Conservation (phyloP, 192 early-diverging fungal genomes). For the Phlyctochytrium bullatum region DNA sequence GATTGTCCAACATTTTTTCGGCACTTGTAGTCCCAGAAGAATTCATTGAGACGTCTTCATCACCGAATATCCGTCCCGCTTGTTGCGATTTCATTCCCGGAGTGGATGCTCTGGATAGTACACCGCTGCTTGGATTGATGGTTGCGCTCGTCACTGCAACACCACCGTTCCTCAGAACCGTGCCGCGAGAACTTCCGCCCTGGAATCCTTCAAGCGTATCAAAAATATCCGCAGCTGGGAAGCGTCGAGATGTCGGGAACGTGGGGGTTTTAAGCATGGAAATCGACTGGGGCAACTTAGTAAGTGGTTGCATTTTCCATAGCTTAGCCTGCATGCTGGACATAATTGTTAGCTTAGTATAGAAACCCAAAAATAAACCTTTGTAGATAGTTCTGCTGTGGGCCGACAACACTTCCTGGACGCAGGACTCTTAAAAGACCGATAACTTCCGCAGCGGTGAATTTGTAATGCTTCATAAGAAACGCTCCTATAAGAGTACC, state of each 20-base stretch:
- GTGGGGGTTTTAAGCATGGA: slow-evolving; percentile 39
- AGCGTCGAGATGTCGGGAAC: slow-evolving; percentile 25
- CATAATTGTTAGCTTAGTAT: not conserved
- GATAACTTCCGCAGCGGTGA: slow-evolving; percentile 67
- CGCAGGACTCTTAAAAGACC: slow-evolving; percentile 61
- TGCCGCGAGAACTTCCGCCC: not conserved
- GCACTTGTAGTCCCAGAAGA: not conserved
- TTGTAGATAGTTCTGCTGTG: slow-evolving; percentile 71
- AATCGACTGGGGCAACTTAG: slow-evolving; percentile 33
- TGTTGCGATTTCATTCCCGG: not conserved
- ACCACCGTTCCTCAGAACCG: too few relatives aligned
- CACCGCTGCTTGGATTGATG: too few relatives aligned
- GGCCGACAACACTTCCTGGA: slow-evolving; percentile 70
- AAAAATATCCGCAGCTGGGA: slow-evolving; percentile 1
- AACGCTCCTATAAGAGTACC: slow-evolving; percentile 58
- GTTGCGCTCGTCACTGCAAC: too few relatives aligned
- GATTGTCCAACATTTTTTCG: not conserved
- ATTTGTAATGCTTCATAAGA: slow-evolving; percentile 68
- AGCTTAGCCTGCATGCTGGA: slow-evolving; percentile 49
- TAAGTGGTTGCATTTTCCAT: slow-evolving; percentile 46
- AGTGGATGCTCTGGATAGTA: not conserved
- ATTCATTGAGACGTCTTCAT: too few relatives aligned
- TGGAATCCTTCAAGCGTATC: not conserved
- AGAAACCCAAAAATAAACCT: slow-evolving; percentile 27
- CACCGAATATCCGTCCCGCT: not conserved